Evolutionary conservation across 257 asterid species (phyloP).

Genomic region (Solanum ossicruentum): DNA sequence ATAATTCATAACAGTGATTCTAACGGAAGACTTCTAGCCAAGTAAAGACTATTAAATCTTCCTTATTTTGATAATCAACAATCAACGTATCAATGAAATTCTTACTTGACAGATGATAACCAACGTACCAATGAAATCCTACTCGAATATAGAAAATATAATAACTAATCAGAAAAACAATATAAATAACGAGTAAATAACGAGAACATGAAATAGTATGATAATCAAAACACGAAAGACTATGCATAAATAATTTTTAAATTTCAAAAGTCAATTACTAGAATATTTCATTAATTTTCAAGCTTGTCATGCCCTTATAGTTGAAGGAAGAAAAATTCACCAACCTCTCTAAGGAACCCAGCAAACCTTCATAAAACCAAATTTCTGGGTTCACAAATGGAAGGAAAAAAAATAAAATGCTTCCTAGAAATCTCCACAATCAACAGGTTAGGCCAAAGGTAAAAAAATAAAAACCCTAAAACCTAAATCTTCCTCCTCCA

Average conservation of each 20-base stretch:
- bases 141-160: too few species aligned
- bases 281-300: neutral
- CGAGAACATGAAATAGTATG: too few species aligned
- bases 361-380: neutral
- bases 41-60: too few species aligned
- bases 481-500: neutral
- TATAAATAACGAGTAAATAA: too few species aligned
- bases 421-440: neutral
- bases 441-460: neutral
- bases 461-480: neutral
- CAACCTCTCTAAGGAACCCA: constrained; percentile 2
- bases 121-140: too few species aligned
- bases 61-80: too few species aligned
- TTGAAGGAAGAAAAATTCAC: neutral
- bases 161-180: too few species aligned
- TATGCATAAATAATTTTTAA: neutral
- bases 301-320: neutral
- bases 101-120: too few species aligned
- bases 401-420: neutral
- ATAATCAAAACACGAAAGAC: neutral
- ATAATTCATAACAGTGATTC: neutral
- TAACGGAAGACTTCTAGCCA: too few species aligned
- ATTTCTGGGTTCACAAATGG: constrained; percentile 7
- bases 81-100: too few species aligned
- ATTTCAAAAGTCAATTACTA: neutral